Conservation (phyloP, 768 basidiomycete genomes). For the Mrakia hoshinonis region DNA sequence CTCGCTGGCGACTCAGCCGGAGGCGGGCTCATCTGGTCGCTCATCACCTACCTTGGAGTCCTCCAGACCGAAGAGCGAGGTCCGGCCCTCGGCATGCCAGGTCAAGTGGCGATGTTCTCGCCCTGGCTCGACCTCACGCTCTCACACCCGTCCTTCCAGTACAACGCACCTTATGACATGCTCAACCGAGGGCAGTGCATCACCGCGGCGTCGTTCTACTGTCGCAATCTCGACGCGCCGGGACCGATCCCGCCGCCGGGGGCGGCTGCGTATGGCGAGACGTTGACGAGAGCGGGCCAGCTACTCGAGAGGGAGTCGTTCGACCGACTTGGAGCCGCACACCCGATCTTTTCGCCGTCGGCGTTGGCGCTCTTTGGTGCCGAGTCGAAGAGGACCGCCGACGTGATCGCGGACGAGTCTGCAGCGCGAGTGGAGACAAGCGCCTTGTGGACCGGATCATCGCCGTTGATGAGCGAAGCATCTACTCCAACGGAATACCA, state of each 20-base stretch:
- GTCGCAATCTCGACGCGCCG: not conserved
- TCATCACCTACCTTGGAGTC: not conserved
- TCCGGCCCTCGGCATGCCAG: not conserved
- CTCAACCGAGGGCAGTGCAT: constrained; percentile 3
- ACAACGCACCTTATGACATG: not conserved
- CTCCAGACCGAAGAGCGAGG: not conserved
- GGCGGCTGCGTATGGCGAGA: not conserved
- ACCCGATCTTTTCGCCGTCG: not conserved
- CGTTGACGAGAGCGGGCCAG: not conserved
- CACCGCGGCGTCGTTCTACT: constrained; percentile 2
- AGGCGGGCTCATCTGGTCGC: not conserved
- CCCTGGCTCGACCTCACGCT: constrained; percentile 6
- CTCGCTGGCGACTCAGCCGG: constrained; percentile 1
- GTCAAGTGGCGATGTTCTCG: not conserved
- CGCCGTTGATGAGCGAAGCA: not conserved
- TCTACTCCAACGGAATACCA: not conserved
- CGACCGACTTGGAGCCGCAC: constrained; percentile 1
- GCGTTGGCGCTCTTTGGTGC: not conserved
- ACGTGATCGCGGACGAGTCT: not conserved
- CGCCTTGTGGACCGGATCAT: too few species aligned
- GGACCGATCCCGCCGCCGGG: not conserved
- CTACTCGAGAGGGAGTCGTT: constrained; percentile 4
- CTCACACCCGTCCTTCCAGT: not conserved
- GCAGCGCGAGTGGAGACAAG: not conserved
- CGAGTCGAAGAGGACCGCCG: not conserved